Evolutionary conservation across 2,329 filamentous ascomycete genomes (phyloP), one percentile per base, ranked within the genome.

Genomic region (Gyromitra esculenta): DNA sequence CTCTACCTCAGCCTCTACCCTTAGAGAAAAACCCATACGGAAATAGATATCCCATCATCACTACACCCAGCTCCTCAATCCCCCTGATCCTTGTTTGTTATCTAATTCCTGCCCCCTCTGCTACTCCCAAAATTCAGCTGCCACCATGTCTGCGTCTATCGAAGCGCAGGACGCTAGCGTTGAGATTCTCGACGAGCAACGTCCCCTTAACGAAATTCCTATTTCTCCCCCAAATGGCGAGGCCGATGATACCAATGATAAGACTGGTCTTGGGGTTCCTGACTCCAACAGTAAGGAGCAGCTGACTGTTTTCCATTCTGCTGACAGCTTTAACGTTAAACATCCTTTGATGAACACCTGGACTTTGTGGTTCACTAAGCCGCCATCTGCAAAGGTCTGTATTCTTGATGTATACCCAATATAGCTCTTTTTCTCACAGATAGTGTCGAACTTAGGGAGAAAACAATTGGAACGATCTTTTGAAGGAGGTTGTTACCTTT

Each of bases 331-430:
- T 89, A 99, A 97, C 82, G 96, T 99, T 85, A 99, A 98, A 89
- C 96, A 99, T 85, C 95, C 94, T 80, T 89, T 99, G 77, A 94
- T 97, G 89, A 92, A 97, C 87, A 92, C 92, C 84, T 99, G 96
- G 96, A 98, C 96, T 76, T 88, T 99, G 73, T 99, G 96, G 96
- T 99, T 98, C 87, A 98, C 95, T 82, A 98, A 98, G 89, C 95
- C 96, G 69, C 92, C 95, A 56, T 96, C 91, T 84, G 94, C 94
- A 86, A 97, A 96, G 91, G 94, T 96, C 85, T 76, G 86, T 82
- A 8, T 5, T 60, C 56, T n/a, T 45, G 35, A 13, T 21, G 18
- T 25, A 18, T 15, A 21, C 7, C 7, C 21, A 56, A 72, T 37
- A 15, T 37, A 9, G 15, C 25, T 25, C 41, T 41, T 64, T 7